Percentiles rank a stretch among this genome's conserved stretches.
Evolutionary conservation across 495 filamentous ascomycete species (phyloP).

Genomic region (Penicillium tannophilum): DNA sequence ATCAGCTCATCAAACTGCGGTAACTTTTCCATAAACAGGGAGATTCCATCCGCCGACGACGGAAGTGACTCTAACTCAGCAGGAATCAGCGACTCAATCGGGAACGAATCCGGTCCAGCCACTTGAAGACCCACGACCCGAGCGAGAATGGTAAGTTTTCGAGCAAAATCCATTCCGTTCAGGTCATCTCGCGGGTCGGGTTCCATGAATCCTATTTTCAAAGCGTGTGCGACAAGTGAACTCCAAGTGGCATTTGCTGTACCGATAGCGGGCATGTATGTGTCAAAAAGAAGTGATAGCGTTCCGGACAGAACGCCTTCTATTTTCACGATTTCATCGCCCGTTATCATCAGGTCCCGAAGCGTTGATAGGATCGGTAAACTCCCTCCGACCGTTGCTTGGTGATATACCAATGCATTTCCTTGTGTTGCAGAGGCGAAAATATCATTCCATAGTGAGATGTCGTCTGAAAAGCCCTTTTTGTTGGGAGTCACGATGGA

Average conservation of each 20-base stretch:
- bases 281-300: conserved; percentile 57
- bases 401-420: conserved; percentile 82
- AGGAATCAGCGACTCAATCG: conserved; percentile 86
- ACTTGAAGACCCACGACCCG: conserved; percentile 74
- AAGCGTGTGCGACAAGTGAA: conserved; percentile 80
- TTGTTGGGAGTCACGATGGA: conserved; percentile 94
- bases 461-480: conserved; percentile 81
- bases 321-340: conserved; percentile 80
- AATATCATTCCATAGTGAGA: conserved; percentile 78
- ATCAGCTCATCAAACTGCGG: conserved; percentile 76
- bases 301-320: conserved; percentile 96
- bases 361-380: conserved; percentile 88
- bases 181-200: conserved; percentile 92
- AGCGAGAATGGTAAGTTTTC: conserved; percentile 92
- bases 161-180: conserved; percentile 90
- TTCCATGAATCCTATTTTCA: conserved; percentile 91
- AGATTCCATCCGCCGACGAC: conserved; percentile 54
- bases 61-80: conserved; percentile 67
- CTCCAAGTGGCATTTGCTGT: conserved; percentile 66
- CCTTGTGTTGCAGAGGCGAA: conserved; percentile 60
- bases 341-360: conserved; percentile 82
- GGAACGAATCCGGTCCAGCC: conserved; percentile 75
- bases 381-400: conserved; percentile 86
- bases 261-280: conserved; percentile 54
- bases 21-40: conserved; percentile 75